Conservation (phyloP, 495 filamentous ascomycete genomes). For the Daldinia caldariorum region DNA sequence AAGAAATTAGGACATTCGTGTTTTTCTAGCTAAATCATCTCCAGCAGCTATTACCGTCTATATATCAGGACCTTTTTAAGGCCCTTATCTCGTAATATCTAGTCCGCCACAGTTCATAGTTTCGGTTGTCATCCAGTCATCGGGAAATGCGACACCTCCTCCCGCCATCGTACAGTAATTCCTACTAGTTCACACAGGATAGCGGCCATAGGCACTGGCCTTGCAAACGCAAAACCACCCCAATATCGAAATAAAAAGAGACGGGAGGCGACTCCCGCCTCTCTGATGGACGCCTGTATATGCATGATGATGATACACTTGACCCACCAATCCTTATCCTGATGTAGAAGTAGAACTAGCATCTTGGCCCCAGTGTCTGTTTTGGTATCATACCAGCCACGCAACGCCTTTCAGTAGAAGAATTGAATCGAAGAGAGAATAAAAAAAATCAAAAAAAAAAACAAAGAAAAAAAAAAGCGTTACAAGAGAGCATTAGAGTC, state of each 20-base stretch:
- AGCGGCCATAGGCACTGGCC: constrained; percentile 8
- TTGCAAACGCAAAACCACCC: constrained; percentile 30
- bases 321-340: constrained; percentile 33
- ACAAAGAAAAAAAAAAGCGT: constrained; percentile 1
- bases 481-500: constrained; percentile 31
- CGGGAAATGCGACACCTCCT: constrained; percentile 17
- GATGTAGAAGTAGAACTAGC: constrained; percentile 34
- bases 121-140: constrained; percentile 39
- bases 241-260: constrained; percentile 35
- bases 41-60: constrained; percentile 29
- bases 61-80: constrained; percentile 13
- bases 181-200: constrained; percentile 28
- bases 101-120: constrained; percentile 10
- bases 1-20: constrained; percentile 19
- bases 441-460: too few relatives aligned
- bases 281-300: constrained; percentile 48
- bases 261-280: constrained; percentile 36
- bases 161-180: constrained; percentile 30
- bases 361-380: constrained; percentile 39
- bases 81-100: constrained; percentile 1
- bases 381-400: constrained; percentile 41
- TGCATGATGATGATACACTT: constrained; percentile 39
- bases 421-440: constrained; percentile 28
- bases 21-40: constrained; percentile 35
- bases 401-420: constrained; percentile 36